A percentile compares a stretch with the other conserved stretches of the same genome.
Evolutionary conservation across 2,329 filamentous ascomycete genomes (phyloP).

Genomic region (Colletotrichum sp.): DNA sequence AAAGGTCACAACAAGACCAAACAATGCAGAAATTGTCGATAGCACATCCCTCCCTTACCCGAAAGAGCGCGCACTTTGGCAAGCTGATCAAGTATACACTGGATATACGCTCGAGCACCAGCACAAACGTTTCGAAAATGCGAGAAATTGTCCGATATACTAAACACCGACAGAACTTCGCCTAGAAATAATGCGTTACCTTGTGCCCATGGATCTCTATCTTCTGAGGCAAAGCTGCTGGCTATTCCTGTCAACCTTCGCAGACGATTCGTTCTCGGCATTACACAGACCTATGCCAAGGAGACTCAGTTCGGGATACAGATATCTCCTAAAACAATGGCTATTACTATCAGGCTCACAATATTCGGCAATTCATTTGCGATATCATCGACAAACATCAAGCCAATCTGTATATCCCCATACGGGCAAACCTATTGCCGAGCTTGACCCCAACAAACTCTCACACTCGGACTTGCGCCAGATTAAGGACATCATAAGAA

Average conservation of each 20-base stretch:
- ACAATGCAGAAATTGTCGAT: not conserved
- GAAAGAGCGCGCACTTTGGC: not conserved
- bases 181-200: accelerated
- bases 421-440: no score
- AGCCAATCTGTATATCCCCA: no score
- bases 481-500: no score
- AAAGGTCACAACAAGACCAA: not conserved
- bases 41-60: not conserved
- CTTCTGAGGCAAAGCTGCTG: not conserved
- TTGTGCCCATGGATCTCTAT: not conserved
- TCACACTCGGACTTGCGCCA: no score
- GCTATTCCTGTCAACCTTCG: not conserved
- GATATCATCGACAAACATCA: no score
- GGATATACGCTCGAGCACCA: not conserved
- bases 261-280: not conserved
- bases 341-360: not conserved
- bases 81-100: not conserved
- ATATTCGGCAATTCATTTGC: not conserved
- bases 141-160: not conserved
- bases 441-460: no score
- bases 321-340: no score
- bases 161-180: not conserved
- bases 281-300: not conserved
- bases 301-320: not conserved
- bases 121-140: not conserved